Evolutionary conservation across 2,329 filamentous ascomycete species (phyloP), one percentile per base, ranked within the genome.

Genomic region (Albifimbria verrucaria): DNA sequence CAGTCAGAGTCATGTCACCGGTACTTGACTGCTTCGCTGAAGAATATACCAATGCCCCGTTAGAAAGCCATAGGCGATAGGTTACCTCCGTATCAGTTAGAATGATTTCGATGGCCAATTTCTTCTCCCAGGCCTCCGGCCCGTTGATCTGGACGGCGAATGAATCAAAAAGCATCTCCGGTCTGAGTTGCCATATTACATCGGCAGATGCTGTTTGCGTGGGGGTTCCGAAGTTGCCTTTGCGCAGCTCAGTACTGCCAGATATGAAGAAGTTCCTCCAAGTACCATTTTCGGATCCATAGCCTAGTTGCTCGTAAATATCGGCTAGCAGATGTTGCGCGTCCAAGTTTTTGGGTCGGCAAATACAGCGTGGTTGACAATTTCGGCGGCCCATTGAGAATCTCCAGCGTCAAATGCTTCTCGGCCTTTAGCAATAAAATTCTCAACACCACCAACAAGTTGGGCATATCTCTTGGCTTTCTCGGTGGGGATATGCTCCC

Each of bases 141-240:
- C 52, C 52, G 21, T 54, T 44, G 25, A 54, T 44, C 39, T 48
- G 49, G 21, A 54, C 21, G 12, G 52, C 52, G 32, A 54, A 23
- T 7, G 52, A 48, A 36, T 54, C 49, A 20, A 54, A 45, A 9
- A 54, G 7, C 49, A 54, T 54, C 18, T 54, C 49, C 15, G 52
- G 52, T 23, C 48, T 54, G 44, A 51, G 49, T 25, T 54, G 52
- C 7, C 21, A 17, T 23, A 51, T 26, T 2, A 54, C 21, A 24
- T 51, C 52, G 18, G 21, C 18, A 2, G 52, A 51, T 2, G 49
- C 49, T 2, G 49, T 51, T 32, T 43, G 44, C 18, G 52, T 54
- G 11, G 52, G 52, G 20, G 49, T 43, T 24, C 49, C 41, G 44
- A 45, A 51, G n/a, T 28, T 44, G 36, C 49, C 49, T 7, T 21